A percentile compares a stretch with the other conserved stretches of the same genome.
Evolutionary conservation across 2,329 filamentous ascomycete species (phyloP).

Genomic region (Fusarium nisikadoi): DNA sequence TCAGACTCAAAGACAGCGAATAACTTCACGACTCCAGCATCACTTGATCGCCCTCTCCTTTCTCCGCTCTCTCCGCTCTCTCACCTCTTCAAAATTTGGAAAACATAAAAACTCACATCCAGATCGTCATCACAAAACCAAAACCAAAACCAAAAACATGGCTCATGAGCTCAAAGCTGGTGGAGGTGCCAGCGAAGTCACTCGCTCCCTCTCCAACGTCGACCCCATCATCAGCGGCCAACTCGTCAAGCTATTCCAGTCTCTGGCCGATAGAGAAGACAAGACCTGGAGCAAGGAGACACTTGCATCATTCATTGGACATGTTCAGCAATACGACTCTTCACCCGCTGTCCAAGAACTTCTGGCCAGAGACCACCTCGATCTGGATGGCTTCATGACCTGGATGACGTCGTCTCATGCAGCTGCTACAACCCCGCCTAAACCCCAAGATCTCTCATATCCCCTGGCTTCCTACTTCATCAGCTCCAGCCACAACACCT

Average conservation of each 20-base stretch:
- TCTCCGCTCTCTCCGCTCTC: slow-evolving; percentile 27
- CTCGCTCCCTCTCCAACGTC: slow-evolving; percentile 55
- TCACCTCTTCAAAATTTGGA: slow-evolving; percentile 5
- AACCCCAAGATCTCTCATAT: slow-evolving; percentile 69
- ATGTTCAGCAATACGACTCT: slow-evolving; percentile 57
- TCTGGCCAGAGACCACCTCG: slow-evolving; percentile 51
- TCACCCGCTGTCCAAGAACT: slow-evolving; percentile 43
- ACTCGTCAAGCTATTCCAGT: slow-evolving; percentile 59
- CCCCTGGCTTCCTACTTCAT: slow-evolving; percentile 93
- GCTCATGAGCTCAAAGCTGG: slow-evolving; percentile 53
- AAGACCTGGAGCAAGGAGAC: slow-evolving; percentile 59
- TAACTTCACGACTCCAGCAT: slow-evolving; percentile 36
- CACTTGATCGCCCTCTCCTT: slow-evolving; percentile 30
- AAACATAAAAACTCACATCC: neutral
- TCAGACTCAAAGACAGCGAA: slow-evolving; percentile 28
- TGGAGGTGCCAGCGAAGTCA: slow-evolving; percentile 58
- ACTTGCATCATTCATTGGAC: slow-evolving; percentile 57
- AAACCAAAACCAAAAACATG: slow-evolving; percentile 12
- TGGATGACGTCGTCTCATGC: slow-evolving; percentile 66
- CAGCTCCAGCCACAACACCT: slow-evolving; percentile 95
- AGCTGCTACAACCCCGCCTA: slow-evolving; percentile 54
- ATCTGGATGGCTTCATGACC: slow-evolving; percentile 60
- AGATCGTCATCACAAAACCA: neutral
- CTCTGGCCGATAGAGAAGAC: slow-evolving; percentile 53
- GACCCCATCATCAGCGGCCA: slow-evolving; percentile 54